Base-by-base conservation (phyloP, 1,139 yeast species). In the Nadsonia commutata region DNA sequence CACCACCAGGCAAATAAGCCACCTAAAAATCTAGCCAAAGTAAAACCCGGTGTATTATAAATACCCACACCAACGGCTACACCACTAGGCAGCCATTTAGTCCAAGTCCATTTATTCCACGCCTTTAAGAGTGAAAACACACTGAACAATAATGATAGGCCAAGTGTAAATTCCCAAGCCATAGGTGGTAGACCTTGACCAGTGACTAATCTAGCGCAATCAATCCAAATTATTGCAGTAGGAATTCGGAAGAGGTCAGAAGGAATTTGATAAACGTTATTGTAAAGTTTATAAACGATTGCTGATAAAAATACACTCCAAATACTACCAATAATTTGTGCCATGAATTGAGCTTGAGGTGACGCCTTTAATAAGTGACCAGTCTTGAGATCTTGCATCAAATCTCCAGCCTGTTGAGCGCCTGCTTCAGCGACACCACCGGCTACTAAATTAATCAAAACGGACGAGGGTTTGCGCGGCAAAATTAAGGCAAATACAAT, bases 341-440 rank as follows among this genome's bases (percentile, higher is more conserved):
- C 97, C 23, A 78, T 57, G 54, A 90, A 88, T 62, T 90, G 98
- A 2, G 95, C 95, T 47, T 71, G 72, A 19, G 96, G 96, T 0
- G 95, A 81, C 0, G 97, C 97, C 9, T 94, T 95, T 3, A 90
- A 58, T 42, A 90, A 62, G 61, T 84, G 94, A 0, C 98, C 97
- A 0, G 98, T 88, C 59, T 90, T 90, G 53, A 88, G 68, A 62
- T 90, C 98, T 66, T 90, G 97, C 95, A 88, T 84, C 56, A 90
- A 68, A 63, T 90, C 98, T 16, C 98, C 98, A 1, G 97, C 96
- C 62, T 90, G 98, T 62, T 90, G 97, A 2, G 98, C 96, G 6
- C 98, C 97, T 1, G 98, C 97, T 63, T 90, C 98, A 1, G 97
- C 94, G 31, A 90, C 79, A 6, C 95, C 97, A 16, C 98, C 98